These are phyloP conservation scores for Xylariaceae sp. DNA, from an alignment of 2,329 filamentous ascomycete species.

Conservation along the genomic window DNA sequence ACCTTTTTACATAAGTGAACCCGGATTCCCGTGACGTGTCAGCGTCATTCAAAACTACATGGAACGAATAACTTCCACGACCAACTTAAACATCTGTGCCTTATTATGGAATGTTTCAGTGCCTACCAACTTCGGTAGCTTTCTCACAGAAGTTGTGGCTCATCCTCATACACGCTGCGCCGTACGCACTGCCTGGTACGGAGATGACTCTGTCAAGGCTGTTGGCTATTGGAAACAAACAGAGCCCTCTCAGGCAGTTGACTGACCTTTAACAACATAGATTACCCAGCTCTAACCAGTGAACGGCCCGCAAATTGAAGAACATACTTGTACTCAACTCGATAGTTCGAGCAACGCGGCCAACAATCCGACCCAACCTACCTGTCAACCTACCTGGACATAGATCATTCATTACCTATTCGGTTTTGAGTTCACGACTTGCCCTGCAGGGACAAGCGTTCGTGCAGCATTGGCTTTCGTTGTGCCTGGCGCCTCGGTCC, in stretches of 20 bases:
- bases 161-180: neutral
- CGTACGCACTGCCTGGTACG: neutral
- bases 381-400: too few species aligned
- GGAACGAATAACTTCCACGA: neutral
- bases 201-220: too few species aligned
- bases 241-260: too few species aligned
- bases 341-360: neutral
- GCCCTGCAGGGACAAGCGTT: neutral
- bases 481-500: neutral
- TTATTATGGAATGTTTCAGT: too few species aligned
- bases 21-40: neutral
- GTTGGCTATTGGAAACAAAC: too few species aligned
- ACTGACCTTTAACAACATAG: too few species aligned
- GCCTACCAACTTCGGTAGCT: too few species aligned
- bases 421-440: neutral
- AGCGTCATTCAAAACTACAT: neutral
- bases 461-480: neutral
- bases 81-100: neutral
- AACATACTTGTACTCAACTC: neutral
- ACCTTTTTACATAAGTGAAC: neutral
- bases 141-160: neutral
- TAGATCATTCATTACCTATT: neutral
- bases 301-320: too few species aligned
- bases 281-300: too few species aligned
- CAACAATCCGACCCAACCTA: neutral